phyloP scores from a whole-genome alignment of 768 basidiomycete species.

The Termitomyces sp. region DNA sequence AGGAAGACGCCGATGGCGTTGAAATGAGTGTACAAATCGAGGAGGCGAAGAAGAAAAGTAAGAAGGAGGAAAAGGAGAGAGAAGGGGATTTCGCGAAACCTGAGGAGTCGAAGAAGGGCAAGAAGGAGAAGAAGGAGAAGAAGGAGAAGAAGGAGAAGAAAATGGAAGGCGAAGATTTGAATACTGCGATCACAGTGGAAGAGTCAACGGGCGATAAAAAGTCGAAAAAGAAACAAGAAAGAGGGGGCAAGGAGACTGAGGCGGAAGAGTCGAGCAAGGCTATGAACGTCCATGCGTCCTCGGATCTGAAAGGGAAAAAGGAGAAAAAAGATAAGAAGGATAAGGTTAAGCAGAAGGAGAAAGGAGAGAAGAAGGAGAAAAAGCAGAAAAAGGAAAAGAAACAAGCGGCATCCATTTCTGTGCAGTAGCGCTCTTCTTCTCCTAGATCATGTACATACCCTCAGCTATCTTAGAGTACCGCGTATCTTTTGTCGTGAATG shows the following conservation, averaged over 20 bases:
- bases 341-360: slow-evolving; percentile 14
- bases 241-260: neutral
- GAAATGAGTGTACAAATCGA: slow-evolving; percentile 5
- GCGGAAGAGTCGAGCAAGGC: neutral
- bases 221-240: neutral
- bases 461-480: neutral
- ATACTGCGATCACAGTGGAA: neutral
- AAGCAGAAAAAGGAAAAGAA: slow-evolving; percentile 16
- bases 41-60: slow-evolving; percentile 13
- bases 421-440: slow-evolving; percentile 4
- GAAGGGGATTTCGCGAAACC: neutral
- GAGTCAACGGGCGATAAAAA: neutral
- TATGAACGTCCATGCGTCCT: slow-evolving; percentile 6
- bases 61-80: slow-evolving; percentile 20
- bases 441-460: neutral
- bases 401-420: slow-evolving; percentile 11
- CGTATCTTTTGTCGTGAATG: neutral
- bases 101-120: slow-evolving; percentile 13
- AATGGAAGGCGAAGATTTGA: neutral
- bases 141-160: slow-evolving; percentile 3
- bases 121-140: slow-evolving; percentile 7
- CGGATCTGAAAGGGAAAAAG: slow-evolving; percentile 12
- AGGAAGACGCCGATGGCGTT: slow-evolving; percentile 11
- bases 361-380: slow-evolving; percentile 15
- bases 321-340: slow-evolving; percentile 5